Conservation (phyloP, 768 basidiomycete species). For the Gloeostereum incarnatum region DNA sequence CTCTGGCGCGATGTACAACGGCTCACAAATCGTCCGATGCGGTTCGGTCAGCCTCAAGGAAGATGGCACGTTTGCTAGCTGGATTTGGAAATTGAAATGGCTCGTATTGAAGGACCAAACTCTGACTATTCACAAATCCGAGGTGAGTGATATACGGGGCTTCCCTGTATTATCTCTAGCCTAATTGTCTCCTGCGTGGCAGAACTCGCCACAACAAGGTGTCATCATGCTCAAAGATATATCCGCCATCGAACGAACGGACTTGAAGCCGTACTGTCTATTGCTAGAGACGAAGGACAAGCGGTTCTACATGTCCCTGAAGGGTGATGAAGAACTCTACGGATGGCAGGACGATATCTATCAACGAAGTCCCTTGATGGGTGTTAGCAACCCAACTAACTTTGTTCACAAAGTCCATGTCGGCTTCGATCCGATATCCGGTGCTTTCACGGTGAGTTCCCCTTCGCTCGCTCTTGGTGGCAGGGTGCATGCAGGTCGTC, state of each 20-base stretch:
- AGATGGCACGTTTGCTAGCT: conserved; percentile 77
- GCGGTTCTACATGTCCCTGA: conserved; percentile 72
- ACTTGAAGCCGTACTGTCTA: conserved; percentile 92
- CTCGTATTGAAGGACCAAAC: conserved; percentile 75
- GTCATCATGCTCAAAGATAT: conserved; percentile 69
- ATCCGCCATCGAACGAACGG: conserved; percentile 81
- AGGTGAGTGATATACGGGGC: conserved; percentile 45
- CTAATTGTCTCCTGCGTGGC: conserved; percentile 3
- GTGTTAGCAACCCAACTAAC: conserved; percentile 91
- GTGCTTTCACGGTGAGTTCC: conserved; percentile 83
- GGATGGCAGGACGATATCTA: conserved; percentile 98
- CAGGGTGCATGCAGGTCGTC: too few species aligned
- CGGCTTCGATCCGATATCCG: conserved; percentile 89
- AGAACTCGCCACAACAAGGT: conserved; percentile 50
- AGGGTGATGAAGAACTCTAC: conserved; percentile 95
- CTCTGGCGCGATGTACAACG: conserved; percentile 19
- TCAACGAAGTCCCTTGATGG: conserved; percentile 83
- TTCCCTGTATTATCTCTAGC: neutral
- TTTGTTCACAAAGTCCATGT: conserved; percentile 99
- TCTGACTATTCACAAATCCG: conserved; percentile 81
- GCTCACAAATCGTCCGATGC: conserved; percentile 47
- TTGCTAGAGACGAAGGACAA: conserved; percentile 81
- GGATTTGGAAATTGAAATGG: conserved; percentile 90
- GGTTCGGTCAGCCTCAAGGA: conserved; percentile 89
- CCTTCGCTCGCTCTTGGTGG: neutral